Evolutionary conservation across 768 basidiomycete genomes (phyloP), one percentile per base, ranked within the genome.

Genomic region (Panaeolus cyanescens): DNA sequence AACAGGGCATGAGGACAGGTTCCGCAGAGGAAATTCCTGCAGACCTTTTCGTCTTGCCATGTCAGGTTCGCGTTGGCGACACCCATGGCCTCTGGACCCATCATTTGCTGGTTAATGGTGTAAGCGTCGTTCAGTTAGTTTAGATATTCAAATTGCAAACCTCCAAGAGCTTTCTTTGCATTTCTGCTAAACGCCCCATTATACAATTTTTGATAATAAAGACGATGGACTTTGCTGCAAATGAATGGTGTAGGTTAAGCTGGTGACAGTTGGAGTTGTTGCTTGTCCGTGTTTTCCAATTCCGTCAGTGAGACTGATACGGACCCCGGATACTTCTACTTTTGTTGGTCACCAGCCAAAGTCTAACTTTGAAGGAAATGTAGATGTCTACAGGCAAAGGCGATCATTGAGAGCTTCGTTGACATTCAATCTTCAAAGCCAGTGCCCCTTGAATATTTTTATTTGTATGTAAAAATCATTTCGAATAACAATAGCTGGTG

Each of bases 41-140:
- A 99, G 7, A 99, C 96, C 83, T 98, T 98, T 68, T 96, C 95
- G 76, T 96, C 93, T 32, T 87, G 89, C 92, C 95, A 96, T 64
- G 89, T 87, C 62, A 97, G 82, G 77, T 98, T 96, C 65, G 91
- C 89, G 67, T 93, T 94, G 45, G 92, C 88, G 42, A 95, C 89
- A 68, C 97, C 97, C 94, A 99, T 96, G 19, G 97, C 95, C 79
- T 99, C 96, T 50, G 96, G 92, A n/a, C 95, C 96, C 96, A 98
- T 98, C 95, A 96, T 97, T 96, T 97, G 96, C 96, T 97, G 65
- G 56, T 64, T 56, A 62, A 62, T 55, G 22, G 40, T 60, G 62
- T 74, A 22, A 71, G 54, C 81, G 54, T 57, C 12, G 6, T 37
- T 32, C 12, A n/a, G 32, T 7, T 13, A 22, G 19, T 19, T 31